phyloP scores from a whole-genome alignment of 768 basidiomycete species.

The Boletus reticulatus region DNA sequence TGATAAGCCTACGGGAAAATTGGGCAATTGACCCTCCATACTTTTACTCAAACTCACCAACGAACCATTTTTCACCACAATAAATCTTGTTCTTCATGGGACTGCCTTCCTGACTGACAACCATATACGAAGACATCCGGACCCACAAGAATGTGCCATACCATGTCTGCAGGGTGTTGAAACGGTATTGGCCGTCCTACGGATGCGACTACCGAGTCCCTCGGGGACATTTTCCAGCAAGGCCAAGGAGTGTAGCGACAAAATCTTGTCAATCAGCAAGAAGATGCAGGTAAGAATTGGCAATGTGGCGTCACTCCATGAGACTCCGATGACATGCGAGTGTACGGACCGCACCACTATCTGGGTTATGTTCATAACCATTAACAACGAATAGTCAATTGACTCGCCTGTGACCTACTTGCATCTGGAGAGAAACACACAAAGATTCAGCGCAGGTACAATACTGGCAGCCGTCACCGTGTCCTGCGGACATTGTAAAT shows the following conservation, averaged over 20 bases:
- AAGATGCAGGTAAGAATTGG: neutral
- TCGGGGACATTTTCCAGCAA: neutral
- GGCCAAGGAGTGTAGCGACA: constrained; percentile 11
- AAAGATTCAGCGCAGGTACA: constrained; percentile 5
- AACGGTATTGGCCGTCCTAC: neutral
- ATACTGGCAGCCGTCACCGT: constrained; percentile 6
- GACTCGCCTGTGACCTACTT: constrained; percentile 8
- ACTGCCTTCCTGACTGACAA: too few relatives aligned
- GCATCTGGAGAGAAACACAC: constrained; percentile 12
- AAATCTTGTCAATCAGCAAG: constrained; percentile 13
- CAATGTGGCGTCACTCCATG: constrained; percentile 8
- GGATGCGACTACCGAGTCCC: neutral
- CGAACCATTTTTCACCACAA: too few relatives aligned
- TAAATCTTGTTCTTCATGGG: too few relatives aligned
- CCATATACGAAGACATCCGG: too few relatives aligned
- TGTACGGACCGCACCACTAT: constrained; percentile 6
- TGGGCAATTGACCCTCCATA: too few relatives aligned
- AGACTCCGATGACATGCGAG: constrained; percentile 15
- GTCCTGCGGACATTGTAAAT: constrained; percentile 3
- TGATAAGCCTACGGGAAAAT: too few relatives aligned
- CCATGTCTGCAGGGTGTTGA: constrained; percentile 9
- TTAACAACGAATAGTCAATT: neutral
- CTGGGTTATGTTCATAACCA: constrained; percentile 1
- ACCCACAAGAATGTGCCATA: too few relatives aligned
- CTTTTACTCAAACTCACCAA: too few relatives aligned